Evolutionary conservation across 1,139 yeast genomes (phyloP).

Genomic region (Yamadazyma dendronema): DNA sequence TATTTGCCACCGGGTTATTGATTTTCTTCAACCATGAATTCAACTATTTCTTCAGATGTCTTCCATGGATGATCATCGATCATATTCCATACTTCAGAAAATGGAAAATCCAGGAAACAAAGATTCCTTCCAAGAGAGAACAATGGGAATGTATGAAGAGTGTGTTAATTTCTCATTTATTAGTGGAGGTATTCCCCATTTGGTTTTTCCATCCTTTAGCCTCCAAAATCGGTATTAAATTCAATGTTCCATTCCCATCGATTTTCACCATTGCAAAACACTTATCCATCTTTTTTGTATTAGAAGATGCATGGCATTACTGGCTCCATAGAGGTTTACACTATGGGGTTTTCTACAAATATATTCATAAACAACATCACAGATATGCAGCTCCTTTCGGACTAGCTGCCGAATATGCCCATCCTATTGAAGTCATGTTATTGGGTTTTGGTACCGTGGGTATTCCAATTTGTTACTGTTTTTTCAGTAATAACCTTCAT

Average conservation of each 20-base stretch:
- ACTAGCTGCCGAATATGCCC: constrained; percentile 49
- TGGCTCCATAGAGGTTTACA: constrained; percentile 48
- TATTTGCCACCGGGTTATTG: constrained; percentile 67
- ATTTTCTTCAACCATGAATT: constrained; percentile 74
- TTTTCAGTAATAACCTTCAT: constrained; percentile 37
- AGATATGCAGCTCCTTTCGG: constrained; percentile 52
- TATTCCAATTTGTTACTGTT: constrained; percentile 43
- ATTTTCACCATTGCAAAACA: constrained; percentile 29
- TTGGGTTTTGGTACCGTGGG: constrained; percentile 50
- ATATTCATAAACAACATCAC: constrained; percentile 50
- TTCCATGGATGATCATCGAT: constrained; percentile 84
- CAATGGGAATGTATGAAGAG: constrained; percentile 60
- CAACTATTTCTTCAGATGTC: constrained; percentile 79
- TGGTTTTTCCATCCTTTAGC: constrained; percentile 51
- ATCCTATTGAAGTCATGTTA: constrained; percentile 45
- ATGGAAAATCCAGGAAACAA: constrained; percentile 80
- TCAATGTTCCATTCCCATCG: constrained; percentile 41
- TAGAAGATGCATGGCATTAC: constrained; percentile 50
- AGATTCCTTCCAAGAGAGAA: constrained; percentile 73
- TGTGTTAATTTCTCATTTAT: constrained; percentile 42
- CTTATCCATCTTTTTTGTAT: constrained; percentile 38
- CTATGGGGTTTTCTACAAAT: constrained; percentile 45
- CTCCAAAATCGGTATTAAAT: constrained; percentile 36
- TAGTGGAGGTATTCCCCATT: constrained; percentile 48
- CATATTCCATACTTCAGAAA: constrained; percentile 70